Base-by-base conservation (phyloP, 768 basidiomycete species). In the Mrakia frigida region DNA sequence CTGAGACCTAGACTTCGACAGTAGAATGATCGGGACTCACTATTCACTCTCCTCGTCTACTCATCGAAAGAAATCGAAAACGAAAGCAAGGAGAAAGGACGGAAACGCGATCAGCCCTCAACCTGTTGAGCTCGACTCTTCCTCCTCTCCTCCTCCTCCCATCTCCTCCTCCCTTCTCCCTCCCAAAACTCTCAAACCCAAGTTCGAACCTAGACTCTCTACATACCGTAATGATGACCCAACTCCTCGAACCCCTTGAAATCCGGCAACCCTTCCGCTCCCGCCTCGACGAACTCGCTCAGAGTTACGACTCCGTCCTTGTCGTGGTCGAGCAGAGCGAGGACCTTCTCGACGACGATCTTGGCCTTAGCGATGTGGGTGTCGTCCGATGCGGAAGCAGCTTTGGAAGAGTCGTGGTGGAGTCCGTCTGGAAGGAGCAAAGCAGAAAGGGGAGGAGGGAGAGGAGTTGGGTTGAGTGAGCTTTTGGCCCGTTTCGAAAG, bases 21-120 rank as follows among this genome's bases (percentile, higher is more conserved):
- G 7, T 7, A 46, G 37, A 1, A 18, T 56, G 50, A 73, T 63
- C 10, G 28, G 25, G 13, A 80, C 83, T 50, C 70, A 84, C 83
- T 83, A 84, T 78, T 84, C 84, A 18, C 81, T 82, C 76, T 84
- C 84, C 73, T 83, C 83, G 63, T 83, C 83, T 74, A 82, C 81
- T 71, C 82, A 74, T 82, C 80, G 25, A 33, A n/a, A 28, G 50
- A 16, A 39, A 23, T 6, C 18, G 10, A n/a, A 23, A 41, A 10
- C 7, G 23, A 23, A 41, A 41, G 65, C 0, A 68, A 56, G 52
- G 52, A 21, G 23, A 21, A 53, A 56, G 56, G n/a, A 9, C n/a
- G 25, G 56, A 56, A 6, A 56, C 56, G 28, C 56, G 28, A 56
- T 56, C 56, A 56, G n/a, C 56, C 28, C 56, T 56, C 56, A 18